A percentile compares a stretch with the other conserved stretches of the same genome.
Evolutionary conservation across 345 rosid species (phyloP).

Genomic region (Acer campestre): DNA sequence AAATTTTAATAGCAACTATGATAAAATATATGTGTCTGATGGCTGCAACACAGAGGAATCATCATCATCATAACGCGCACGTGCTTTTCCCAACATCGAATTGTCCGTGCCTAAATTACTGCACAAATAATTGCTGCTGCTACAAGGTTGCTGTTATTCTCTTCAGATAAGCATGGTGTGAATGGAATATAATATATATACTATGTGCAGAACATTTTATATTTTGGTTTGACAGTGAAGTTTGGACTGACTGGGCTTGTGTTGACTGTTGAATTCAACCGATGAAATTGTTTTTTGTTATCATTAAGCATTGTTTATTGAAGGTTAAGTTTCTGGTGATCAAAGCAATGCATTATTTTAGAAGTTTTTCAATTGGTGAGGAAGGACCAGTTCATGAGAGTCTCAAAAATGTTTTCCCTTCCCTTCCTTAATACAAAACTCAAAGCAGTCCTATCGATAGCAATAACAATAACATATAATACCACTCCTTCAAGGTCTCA

Average conservation of each 20-base stretch:
- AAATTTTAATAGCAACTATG: background rate
- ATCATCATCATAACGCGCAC: slow-evolving; percentile 2
- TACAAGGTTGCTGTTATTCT: slow-evolving; percentile 20
- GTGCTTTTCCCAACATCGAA: slow-evolving; percentile 15
- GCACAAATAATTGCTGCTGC: background rate
- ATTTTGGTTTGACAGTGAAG: background rate
- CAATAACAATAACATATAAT: background rate
- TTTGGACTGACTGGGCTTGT: slow-evolving; percentile 5
- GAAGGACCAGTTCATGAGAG: background rate
- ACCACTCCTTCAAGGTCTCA: background rate
- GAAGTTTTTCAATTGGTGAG: background rate
- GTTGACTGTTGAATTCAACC: slow-evolving; percentile 17
- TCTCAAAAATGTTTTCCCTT: background rate
- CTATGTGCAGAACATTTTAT: background rate
- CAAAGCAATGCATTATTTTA: background rate
- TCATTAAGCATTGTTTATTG: background rate
- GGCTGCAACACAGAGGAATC: slow-evolving; percentile 19
- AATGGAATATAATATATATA: background rate
- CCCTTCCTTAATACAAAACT: no score
- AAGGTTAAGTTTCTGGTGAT: background rate
- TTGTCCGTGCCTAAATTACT: slow-evolving; percentile 21
- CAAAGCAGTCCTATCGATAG: background rate
- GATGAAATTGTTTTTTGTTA: background rate
- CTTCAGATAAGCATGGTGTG: background rate
- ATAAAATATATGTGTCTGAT: background rate